Evolutionary conservation across 352 stramenopile species (phyloP).

Genomic region (Sclerospora graminicola): DNA sequence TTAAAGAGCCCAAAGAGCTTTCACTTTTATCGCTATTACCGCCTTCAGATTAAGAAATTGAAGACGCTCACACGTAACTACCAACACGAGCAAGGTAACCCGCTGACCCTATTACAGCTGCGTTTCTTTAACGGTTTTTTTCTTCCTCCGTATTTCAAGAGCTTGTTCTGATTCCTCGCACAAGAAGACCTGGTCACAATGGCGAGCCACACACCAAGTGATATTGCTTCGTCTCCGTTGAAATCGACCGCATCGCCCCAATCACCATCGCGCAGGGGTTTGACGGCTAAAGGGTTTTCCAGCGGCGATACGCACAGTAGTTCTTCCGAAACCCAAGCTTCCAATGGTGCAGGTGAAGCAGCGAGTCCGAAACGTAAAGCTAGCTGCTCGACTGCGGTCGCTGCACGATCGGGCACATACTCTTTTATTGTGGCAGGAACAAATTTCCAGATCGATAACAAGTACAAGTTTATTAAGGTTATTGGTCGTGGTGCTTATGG

Average conservation of each 20-base stretch:
- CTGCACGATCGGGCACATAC: slow-evolving; percentile 48
- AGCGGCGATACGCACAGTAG: slow-evolving; percentile 1
- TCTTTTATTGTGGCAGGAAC: slow-evolving; percentile 81
- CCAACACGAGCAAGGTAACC: too few relatives aligned
- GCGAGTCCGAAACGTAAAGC: slow-evolving; percentile 5
- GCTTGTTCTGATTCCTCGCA: slow-evolving; percentile 3
- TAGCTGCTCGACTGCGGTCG: slow-evolving; percentile 2
- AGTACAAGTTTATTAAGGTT: slow-evolving; percentile 93
- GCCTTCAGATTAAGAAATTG: too few relatives aligned
- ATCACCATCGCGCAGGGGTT: slow-evolving; percentile 5
- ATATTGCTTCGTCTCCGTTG: slow-evolving; percentile 11
- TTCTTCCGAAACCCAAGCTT: slow-evolving; percentile 7
- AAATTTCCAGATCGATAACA: slow-evolving; percentile 86
- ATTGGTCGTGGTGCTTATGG: slow-evolving; percentile 93
- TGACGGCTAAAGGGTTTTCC: slow-evolving; percentile 6
- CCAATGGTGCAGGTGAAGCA: slow-evolving; percentile 8
- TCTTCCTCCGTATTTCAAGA: slow-evolving; percentile 1
- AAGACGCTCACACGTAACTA: too few relatives aligned
- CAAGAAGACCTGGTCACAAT: slow-evolving; percentile 6
- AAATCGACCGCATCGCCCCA: slow-evolving; percentile 13
- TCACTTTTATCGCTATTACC: too few relatives aligned
- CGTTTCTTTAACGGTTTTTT: slow-evolving; percentile 1
- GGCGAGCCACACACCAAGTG: slow-evolving; percentile 14
- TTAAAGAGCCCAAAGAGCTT: neutral
- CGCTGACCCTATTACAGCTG: too few relatives aligned